Evolutionary conservation across 2,329 filamentous ascomycete species (phyloP), one percentile per base, ranked within the genome.

Genomic region (Cytospora paraplurivora): DNA sequence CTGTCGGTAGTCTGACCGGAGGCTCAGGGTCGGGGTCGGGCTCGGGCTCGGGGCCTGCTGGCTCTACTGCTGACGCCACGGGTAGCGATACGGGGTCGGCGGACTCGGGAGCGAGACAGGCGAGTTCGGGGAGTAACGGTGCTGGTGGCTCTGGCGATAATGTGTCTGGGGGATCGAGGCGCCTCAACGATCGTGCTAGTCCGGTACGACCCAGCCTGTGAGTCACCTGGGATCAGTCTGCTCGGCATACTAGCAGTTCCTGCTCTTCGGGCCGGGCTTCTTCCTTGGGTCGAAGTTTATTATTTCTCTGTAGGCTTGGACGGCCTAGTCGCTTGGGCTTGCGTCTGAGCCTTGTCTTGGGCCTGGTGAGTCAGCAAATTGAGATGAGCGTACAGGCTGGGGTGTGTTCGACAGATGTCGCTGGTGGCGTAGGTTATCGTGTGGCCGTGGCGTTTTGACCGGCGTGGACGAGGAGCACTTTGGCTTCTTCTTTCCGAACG

Each of bases 1-100:
- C 96, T 73, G 93, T 97, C 66, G 92, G 90, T 11, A 89, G 92
- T 71, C 96, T 97, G 92, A 91, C 38, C 11, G 37, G n/a, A 7
- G 49, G 32, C 38, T 37, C 52, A n/a, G 53, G 44, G 1, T 59
- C 57, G 15, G 34, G 47, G 8, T 38, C 57, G 21, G 27, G 38
- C 3, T 38, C 38, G 6, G 59, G 44, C 15, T 38, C 57, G 21
- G 27, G 38, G 5, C 33, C 38, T 4, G 55, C 35, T 15, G 41
- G 52, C 3, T 33, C 57, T 5, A 19, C 35, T 15, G 55, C 59
- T 12, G 53, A 38, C 27, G 13, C 44, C 19, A 44, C 58, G 37
- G 49, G 32, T 13, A 34, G 38, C 33, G 53, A 61, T 13, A 51
- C 51, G 6, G 51, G 55, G 19, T 50, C 59, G 33, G 59, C 51